Base-by-base conservation (phyloP, 1,284 basidiomycete genomes). In the Takashimella tepidaria region DNA sequence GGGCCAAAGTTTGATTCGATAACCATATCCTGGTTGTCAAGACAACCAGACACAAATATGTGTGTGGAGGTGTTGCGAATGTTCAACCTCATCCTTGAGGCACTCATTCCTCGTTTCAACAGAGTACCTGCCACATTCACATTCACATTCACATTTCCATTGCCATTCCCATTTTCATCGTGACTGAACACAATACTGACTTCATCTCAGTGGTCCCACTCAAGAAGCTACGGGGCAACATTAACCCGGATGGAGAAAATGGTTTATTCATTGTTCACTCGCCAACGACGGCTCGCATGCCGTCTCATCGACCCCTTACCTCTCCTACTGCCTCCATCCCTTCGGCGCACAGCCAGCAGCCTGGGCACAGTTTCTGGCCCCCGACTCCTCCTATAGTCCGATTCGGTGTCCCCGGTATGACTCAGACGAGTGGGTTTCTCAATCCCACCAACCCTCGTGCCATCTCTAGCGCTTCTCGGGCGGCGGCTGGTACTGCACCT, bases 311-410 rank as follows among this genome's bases (percentile, higher is more conserved):
- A n/a, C n/a, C n/a, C n/a, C 31, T 8, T 37, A 52, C 41, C 2
- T 4, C 16, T 37, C 12, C 5, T 24, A 16, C 47, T 13, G 19
- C 22, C 22, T 43, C 49, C 5, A 49, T 41, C 16, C 13, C 21
- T 19, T 58, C 56, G 8, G 47, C 42, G 6, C 58, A 62, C 40
- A 60, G 58, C 2, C 54, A 58, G 25, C 60, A 62, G 42, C 60
- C 58, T 19, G 48, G 43, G 2, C 48, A 47, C 13, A 51, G 58
- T 13, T 54, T 50, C 41, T 60, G 60, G 60, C 60, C 60, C 2
- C 51, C 54, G 3, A 62, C 60, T 5, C 58, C 61, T 1, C 20
- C 23, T 49, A n/a, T 26, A 19, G 47, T 22, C 22, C 16, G 46
- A 25, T 37, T 13, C 48, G 42, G 21, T 1, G 13, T 20, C 6